These are phyloP conservation scores for Anethum foeniculum DNA, from an alignment of 140 eudicot species.

Conservation along the genomic window DNA sequence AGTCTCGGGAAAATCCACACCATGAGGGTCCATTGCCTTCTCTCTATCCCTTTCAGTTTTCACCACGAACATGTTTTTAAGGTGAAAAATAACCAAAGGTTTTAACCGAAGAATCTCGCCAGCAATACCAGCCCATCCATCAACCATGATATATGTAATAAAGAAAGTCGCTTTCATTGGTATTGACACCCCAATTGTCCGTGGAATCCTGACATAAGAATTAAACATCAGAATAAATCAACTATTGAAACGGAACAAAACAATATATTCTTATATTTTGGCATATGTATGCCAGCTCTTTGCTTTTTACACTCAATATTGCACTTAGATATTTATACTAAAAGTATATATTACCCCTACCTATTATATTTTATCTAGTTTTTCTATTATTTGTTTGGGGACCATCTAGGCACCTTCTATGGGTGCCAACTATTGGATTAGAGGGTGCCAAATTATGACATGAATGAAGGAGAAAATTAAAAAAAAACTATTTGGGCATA, in stretches of 20 bases:
- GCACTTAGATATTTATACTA: neutral
- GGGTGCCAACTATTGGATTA: too few species aligned
- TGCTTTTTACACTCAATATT: neutral
- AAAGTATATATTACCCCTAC: too few species aligned
- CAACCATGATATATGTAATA: conserved; percentile 90
- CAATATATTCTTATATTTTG: neutral
- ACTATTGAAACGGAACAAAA: neutral
- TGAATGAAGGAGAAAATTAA: too few species aligned
- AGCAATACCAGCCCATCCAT: conserved; percentile 99
- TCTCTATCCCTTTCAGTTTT: conserved; percentile 85
- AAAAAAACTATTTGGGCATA: too few species aligned
- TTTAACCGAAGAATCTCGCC: conserved; percentile 85
- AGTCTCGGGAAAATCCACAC: conserved; percentile 82
- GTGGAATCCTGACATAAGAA: conserved; percentile 62
- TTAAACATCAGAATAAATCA: neutral
- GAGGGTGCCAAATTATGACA: too few species aligned
- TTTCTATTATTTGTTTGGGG: too few species aligned
- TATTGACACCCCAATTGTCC: conserved; percentile 90
- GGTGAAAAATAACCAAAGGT: conserved; percentile 72
- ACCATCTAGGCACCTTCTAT: too few species aligned
- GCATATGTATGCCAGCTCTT: neutral
- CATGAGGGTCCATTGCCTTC: conserved; percentile 77
- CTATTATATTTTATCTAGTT: too few species aligned
- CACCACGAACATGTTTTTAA: conserved; percentile 79
- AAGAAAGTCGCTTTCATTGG: conserved; percentile 98